phyloP scores from a whole-genome alignment of 257 asterid genomes.

The Gentiana macrophylla region DNA sequence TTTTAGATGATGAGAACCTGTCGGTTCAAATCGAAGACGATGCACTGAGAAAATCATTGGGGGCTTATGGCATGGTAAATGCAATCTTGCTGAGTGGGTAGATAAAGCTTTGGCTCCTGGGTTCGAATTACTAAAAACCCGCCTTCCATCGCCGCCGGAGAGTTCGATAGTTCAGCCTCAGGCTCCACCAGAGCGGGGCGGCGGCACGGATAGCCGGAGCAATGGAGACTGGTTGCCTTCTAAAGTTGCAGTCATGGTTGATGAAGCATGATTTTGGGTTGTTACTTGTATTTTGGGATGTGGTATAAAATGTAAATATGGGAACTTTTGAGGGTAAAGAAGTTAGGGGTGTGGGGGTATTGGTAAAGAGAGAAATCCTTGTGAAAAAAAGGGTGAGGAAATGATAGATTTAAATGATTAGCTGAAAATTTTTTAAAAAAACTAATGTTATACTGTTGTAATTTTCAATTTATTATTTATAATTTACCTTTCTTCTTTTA shows the following conservation, averaged over 20 bases:
- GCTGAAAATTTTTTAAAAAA: too few relatives aligned
- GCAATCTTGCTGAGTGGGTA: conserved; percentile 53
- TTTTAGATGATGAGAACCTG: conserved; percentile 28
- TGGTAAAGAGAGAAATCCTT: conserved; percentile 12
- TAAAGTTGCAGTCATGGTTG: conserved; percentile 34
- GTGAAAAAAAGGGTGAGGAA: conserved; percentile 28
- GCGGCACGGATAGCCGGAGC: conserved; percentile 15
- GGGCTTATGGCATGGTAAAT: conserved; percentile 55
- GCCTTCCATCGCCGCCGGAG: conserved; percentile 14
- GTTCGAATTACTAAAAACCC: conserved; percentile 34
- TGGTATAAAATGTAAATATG: conserved; percentile 47
- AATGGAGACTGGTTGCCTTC: conserved; percentile 59
- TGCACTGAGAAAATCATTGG: conserved; percentile 47
- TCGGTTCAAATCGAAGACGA: conserved; percentile 46
- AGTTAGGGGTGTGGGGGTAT: conserved; percentile 18
- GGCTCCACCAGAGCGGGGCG: conserved; percentile 42
- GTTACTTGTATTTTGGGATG: conserved; percentile 17
- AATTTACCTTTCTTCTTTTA: conserved; percentile 10
- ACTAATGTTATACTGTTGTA: too few relatives aligned
- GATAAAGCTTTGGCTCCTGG: conserved; percentile 49
- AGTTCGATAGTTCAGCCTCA: conserved; percentile 20
- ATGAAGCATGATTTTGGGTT: conserved; percentile 8
- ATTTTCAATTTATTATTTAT: background rate
- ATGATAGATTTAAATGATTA: conserved; percentile 28
- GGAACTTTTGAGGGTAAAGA: conserved; percentile 15